Evolutionary conservation across 179 eudicot genomes (phyloP).

Genomic region (Vitellaria paradoxa): DNA sequence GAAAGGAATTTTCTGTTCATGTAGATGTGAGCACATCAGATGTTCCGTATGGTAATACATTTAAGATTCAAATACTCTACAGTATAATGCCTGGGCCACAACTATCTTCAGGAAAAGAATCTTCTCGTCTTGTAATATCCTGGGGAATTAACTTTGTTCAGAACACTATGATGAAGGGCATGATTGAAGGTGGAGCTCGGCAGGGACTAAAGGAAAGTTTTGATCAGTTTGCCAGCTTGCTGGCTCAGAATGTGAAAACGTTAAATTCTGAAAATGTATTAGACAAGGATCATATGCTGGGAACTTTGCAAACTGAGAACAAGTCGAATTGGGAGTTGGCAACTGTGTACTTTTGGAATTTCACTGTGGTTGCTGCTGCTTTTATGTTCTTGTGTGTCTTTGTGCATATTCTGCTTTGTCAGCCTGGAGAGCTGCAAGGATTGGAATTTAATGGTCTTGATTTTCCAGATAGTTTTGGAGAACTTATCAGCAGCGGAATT

Average conservation of each 20-base stretch:
- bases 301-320: constrained; percentile 48
- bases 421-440: constrained; percentile 53
- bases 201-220: constrained; percentile 86
- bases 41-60: constrained; percentile 80
- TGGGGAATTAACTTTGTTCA: constrained; percentile 71
- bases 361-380: constrained; percentile 57
- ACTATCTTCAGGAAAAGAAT: constrained; percentile 61
- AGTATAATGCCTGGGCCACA: constrained; percentile 59
- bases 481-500: constrained; percentile 57
- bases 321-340: constrained; percentile 72
- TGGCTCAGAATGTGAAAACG: constrained; percentile 47
- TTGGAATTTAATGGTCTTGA: constrained; percentile 70
- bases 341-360: constrained; percentile 61
- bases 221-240: constrained; percentile 50
- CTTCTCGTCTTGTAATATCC: constrained; percentile 60
- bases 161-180: constrained; percentile 74
- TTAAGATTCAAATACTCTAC: constrained; percentile 64
- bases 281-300: constrained; percentile 61
- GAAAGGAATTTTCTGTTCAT: constrained; percentile 53
- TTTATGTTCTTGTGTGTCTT: constrained; percentile 47
- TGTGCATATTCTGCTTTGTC: constrained; percentile 59
- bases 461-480: constrained; percentile 89
- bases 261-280: constrained; percentile 27
- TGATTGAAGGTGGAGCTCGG: constrained; percentile 76
- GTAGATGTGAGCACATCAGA: constrained; percentile 73